Percentiles rank a stretch among this genome's conserved stretches.
These are phyloP conservation scores for Carex cristatella DNA, from an alignment of 176 grass and related monocot genomes.

Conservation along the genomic window DNA sequence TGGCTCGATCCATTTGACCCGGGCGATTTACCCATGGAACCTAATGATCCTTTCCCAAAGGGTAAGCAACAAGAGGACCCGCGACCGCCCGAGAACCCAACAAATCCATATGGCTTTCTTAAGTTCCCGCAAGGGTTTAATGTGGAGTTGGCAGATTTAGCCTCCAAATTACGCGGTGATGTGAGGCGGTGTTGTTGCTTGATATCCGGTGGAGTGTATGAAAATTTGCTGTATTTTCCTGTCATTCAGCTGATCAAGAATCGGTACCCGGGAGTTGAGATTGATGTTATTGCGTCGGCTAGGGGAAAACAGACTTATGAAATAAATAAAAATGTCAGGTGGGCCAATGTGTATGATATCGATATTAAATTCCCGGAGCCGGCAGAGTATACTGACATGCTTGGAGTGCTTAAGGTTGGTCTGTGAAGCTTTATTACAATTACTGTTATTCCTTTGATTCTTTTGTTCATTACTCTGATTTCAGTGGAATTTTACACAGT, in stretches of 20 bases:
- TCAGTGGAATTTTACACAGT: neutral
- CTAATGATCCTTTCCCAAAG: conserved; percentile 48
- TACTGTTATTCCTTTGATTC: neutral
- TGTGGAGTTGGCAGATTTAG: conserved; percentile 72
- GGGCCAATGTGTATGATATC: conserved; percentile 61
- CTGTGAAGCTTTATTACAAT: neutral
- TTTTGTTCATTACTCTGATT: neutral
- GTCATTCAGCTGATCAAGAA: conserved; percentile 78
- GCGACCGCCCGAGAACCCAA: conserved; percentile 48
- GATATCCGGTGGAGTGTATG: conserved; percentile 74
- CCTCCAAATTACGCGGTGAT: conserved; percentile 77
- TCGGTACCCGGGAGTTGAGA: conserved; percentile 74
- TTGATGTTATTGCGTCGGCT: conserved; percentile 58
- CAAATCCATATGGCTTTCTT: conserved; percentile 77
- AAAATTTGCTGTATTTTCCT: conserved; percentile 96
- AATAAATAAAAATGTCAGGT: conserved; percentile 90
- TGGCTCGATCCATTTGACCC: conserved; percentile 96
- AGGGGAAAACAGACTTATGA: conserved; percentile 91
- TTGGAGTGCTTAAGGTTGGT: conserved; percentile 72
- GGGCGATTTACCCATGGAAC: conserved; percentile 57
- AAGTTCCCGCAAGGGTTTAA: conserved; percentile 78
- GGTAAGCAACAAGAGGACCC: conserved; percentile 98
- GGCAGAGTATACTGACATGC: conserved; percentile 71
- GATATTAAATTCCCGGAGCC: conserved; percentile 69
- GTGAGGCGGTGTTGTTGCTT: conserved; percentile 89